phyloP scores from a whole-genome alignment of 164 flowering plant species.

The Houttuynia cordata region DNA sequence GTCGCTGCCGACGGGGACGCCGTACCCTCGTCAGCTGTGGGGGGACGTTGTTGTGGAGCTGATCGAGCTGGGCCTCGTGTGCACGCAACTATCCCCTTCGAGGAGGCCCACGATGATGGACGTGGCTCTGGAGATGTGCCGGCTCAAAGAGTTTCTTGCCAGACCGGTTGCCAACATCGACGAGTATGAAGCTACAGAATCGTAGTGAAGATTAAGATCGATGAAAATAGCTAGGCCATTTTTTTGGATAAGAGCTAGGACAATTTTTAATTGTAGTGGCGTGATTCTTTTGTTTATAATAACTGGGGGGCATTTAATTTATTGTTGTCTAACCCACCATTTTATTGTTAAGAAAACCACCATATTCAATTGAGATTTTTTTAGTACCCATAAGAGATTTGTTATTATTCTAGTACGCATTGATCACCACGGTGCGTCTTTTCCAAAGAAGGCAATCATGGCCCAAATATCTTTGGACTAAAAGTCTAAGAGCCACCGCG shows the following conservation, averaged over 20 bases:
- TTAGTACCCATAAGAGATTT: too few relatives aligned
- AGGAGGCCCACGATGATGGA: constrained; percentile 68
- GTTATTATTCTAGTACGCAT: too few relatives aligned
- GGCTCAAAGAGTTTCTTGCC: constrained; percentile 44
- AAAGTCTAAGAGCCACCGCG: too few relatives aligned
- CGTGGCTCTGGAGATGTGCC: constrained; percentile 56
- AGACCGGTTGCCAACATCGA: background rate
- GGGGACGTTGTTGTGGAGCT: constrained; percentile 44
- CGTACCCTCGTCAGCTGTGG: constrained; percentile 16
- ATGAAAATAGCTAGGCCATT: too few relatives aligned
- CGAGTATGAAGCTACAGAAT: constrained; percentile 9
- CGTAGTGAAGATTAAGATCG: constrained; percentile 37
- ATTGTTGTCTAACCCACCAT: too few relatives aligned
- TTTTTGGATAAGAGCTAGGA: too few relatives aligned
- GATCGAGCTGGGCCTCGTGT: constrained; percentile 73
- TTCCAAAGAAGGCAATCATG: too few relatives aligned
- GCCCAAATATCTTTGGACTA: too few relatives aligned
- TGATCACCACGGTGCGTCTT: too few relatives aligned
- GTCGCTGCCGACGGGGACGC: constrained; percentile 4
- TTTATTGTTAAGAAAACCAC: too few relatives aligned
- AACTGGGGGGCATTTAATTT: too few relatives aligned
- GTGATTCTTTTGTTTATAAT: background rate
- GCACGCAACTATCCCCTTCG: constrained; percentile 58
- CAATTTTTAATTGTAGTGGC: constrained; percentile 3
- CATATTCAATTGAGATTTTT: too few relatives aligned